These are phyloP conservation scores for Aspergillus panamensis DNA, from an alignment of 495 filamentous ascomycete genomes.

Conservation along the genomic window DNA sequence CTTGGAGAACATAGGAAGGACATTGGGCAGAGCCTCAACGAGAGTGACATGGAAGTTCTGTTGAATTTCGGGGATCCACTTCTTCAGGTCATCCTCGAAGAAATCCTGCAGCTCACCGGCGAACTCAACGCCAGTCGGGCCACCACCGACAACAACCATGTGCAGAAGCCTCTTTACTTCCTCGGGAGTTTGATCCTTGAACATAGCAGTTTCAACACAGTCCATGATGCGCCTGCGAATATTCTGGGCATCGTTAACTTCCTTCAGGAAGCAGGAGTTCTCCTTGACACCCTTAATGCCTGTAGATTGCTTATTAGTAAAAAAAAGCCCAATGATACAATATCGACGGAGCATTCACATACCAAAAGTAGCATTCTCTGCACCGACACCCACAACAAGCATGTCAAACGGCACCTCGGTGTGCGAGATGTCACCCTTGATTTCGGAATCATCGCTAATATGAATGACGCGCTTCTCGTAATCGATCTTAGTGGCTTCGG, in stretches of 20 bases:
- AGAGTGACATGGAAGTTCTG: slow-evolving; percentile 95
- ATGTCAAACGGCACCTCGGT: slow-evolving; percentile 97
- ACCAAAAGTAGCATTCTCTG: slow-evolving; percentile 98
- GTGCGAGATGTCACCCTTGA: slow-evolving; percentile 76
- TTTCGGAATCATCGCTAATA: slow-evolving; percentile 88
- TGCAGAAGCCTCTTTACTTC: slow-evolving; percentile 93
- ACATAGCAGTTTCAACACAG: slow-evolving; percentile 95
- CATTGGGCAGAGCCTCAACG: slow-evolving; percentile 96
- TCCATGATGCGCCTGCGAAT: slow-evolving; percentile 99
- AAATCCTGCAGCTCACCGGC: slow-evolving; percentile 98
- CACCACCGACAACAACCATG: slow-evolving; percentile 98
- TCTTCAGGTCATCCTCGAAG: slow-evolving; percentile 94
- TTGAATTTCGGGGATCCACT: slow-evolving; percentile 93
- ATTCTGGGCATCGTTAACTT: slow-evolving; percentile 89
- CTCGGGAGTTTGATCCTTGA: slow-evolving; percentile 92
- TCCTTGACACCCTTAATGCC: slow-evolving; percentile 91
- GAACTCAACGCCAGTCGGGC: slow-evolving; percentile 97
- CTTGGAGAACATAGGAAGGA: slow-evolving; percentile 98
- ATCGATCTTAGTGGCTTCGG: slow-evolving; percentile 95
- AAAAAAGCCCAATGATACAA: background rate
- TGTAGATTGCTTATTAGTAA: slow-evolving; percentile 24
- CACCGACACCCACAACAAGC: slow-evolving; percentile 94
- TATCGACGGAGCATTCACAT: slow-evolving; percentile 20
- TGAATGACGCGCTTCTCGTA: slow-evolving; percentile 81
- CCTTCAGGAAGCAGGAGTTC: slow-evolving; percentile 96